Evolutionary conservation across 805 yeast genomes (phyloP).

Genomic region (Zygoascus bituminiphila): DNA sequence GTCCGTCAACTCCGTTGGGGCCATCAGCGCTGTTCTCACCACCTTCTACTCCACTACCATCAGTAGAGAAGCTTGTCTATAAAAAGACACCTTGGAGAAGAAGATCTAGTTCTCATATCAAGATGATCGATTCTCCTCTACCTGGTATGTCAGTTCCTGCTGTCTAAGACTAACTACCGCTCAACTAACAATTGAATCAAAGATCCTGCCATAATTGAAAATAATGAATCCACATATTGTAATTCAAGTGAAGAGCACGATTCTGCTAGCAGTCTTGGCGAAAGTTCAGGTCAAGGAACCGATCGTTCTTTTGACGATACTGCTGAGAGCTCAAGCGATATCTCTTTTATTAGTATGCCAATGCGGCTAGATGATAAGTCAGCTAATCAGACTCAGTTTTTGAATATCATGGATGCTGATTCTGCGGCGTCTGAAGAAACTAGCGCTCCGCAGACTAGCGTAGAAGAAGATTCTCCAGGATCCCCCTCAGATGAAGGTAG

Average conservation of each 20-base stretch:
- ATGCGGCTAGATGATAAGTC: not conserved
- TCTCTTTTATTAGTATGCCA: not conserved
- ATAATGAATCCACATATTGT: not conserved
- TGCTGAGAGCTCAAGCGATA: not conserved
- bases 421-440: not conserved
- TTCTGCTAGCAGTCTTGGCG: not conserved
- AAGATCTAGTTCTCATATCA: not conserved
- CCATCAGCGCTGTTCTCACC: not conserved
- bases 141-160: not conserved
- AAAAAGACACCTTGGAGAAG: constrained; percentile 2
- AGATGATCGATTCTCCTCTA: not conserved
- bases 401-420: not conserved
- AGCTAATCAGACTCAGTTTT: not conserved
- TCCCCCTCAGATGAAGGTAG: not conserved
- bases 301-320: not conserved
- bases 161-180: not conserved
- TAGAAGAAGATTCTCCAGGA: not conserved
- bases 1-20: not conserved
- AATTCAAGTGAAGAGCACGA: not conserved
- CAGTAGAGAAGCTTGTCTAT: not conserved
- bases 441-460: too few species aligned
- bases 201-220: not conserved
- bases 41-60: not conserved
- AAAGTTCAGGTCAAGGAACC: not conserved
- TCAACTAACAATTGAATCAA: not conserved